Base-by-base conservation (phyloP, 768 basidiomycete genomes). In the Mycena alexandri region DNA sequence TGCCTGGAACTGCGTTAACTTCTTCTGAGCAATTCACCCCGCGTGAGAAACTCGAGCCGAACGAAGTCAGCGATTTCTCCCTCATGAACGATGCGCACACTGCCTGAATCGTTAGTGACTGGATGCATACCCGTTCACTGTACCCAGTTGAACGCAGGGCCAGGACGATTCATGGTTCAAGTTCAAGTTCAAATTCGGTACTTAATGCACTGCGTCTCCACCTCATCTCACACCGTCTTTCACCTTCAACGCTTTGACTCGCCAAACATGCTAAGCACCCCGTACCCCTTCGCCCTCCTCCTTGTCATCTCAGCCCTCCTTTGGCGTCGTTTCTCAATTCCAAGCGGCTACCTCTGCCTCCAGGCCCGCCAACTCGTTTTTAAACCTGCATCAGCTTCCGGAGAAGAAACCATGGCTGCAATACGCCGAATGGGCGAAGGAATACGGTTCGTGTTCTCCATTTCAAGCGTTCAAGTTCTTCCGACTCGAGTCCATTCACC, bases 321-420 rank as follows among this genome's bases (percentile, higher is more conserved):
- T 34, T 55, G 50, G 29, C 66, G 61, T 14, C 22, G 48, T 17
- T 33, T 61, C 24, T 22, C n/a, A 25, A 33, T n/a, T 25, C 61
- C 14, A 11, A 33, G 24, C 36, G 46, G 5, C 60, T 69, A 0
- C 68, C 51, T 6, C 71, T 76, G 19, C 78, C 78, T 21, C 77
- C 76, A 2, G 78, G 76, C 19, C 78, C 78, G 0, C 70, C 66
- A 21, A 68, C 52, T 25, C 67, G 29, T 72, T 72, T 36, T 43
- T 78, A 4, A 79, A 79, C 42, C 61, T 76, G 14, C 72, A 73
- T 48, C 75, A 78, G 44, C 47, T 77, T 24, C 71, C 76, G 3
- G 65, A 57, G 10, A 61, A 16, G n/a, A 63, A 75, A 29, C 69
- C 63, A 3, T 73, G 73, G 73, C 43, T 70, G n/a, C 65, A 55